These are phyloP conservation scores for Lanmaoa pseudosensibilis DNA, from an alignment of 768 basidiomycete species.

Conservation along the genomic window DNA sequence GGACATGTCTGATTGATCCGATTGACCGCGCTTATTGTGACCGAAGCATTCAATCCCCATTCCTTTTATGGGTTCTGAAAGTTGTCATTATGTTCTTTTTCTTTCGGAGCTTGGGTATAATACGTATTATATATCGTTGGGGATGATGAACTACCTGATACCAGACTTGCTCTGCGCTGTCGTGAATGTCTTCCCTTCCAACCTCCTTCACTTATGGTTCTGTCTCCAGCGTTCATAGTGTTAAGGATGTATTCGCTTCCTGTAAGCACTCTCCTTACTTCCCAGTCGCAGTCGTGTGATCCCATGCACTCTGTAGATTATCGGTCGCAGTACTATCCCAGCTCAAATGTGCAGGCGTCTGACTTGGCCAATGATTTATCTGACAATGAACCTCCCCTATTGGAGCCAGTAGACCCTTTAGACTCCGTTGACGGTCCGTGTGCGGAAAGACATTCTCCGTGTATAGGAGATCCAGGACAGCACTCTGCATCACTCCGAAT, in stretches of 20 bases:
- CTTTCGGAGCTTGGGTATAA: constrained; percentile 6
- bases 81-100: too few relatives aligned
- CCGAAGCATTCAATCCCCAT: not conserved
- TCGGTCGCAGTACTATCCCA: constrained; percentile 66
- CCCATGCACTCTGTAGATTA: constrained; percentile 47
- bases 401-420: not conserved
- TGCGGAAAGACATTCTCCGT: constrained; percentile 8
- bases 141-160: not conserved
- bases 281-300: not conserved
- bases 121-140: not conserved
- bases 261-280: constrained; percentile 40
- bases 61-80: not conserved
- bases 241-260: constrained; percentile 58
- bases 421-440: not conserved
- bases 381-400: constrained; percentile 31
- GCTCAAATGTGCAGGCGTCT: constrained; percentile 54
- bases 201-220: constrained; percentile 46
- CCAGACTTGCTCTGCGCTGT: not conserved
- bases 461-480: not conserved
- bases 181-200: constrained; percentile 51
- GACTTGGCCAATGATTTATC: constrained; percentile 41
- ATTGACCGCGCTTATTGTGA: constrained; percentile 5
- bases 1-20: constrained; percentile 3
- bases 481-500: constrained; percentile 6
- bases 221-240: constrained; percentile 47